Evolutionary conservation across 2,329 filamentous ascomycete genomes (phyloP).

Genomic region (Calonectria honghensis): DNA sequence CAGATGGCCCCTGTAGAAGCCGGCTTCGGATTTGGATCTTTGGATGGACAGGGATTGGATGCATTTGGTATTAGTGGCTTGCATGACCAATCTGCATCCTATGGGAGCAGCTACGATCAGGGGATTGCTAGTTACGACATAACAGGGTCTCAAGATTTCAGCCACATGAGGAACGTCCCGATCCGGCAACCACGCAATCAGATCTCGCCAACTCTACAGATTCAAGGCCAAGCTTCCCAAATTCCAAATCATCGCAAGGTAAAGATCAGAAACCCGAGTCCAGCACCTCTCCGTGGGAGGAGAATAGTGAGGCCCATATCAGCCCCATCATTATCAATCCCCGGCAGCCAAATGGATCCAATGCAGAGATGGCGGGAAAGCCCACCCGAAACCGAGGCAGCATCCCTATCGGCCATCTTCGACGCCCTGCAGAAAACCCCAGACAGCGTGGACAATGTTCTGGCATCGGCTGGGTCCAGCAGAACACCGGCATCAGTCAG

Average conservation of each 20-base stretch:
- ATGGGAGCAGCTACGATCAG: background rate
- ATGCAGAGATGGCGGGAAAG: slow-evolving; percentile 32
- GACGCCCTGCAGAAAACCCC: slow-evolving; percentile 11
- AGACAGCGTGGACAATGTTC: background rate
- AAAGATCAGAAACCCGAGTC: slow-evolving; percentile 2
- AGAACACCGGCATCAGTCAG: slow-evolving; percentile 40
- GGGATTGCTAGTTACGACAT: background rate
- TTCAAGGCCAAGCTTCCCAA: background rate
- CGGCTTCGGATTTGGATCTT: slow-evolving; percentile 3
- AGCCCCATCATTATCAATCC: background rate
- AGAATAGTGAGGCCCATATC: slow-evolving; percentile 4
- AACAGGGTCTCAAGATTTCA: background rate
- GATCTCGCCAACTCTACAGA: background rate
- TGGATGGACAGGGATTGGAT: background rate
- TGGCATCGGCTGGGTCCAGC: background rate
- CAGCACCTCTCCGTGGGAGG: background rate
- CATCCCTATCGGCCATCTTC: slow-evolving; percentile 25
- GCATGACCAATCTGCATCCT: slow-evolving; percentile 10
- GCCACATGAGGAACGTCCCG: background rate
- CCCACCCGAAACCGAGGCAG: slow-evolving; percentile 25
- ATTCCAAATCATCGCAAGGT: background rate
- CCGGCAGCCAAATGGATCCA: slow-evolving; percentile 15
- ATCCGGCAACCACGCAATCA: background rate
- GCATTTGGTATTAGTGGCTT: slow-evolving; percentile 9
- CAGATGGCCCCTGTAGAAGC: background rate